phyloP scores from a whole-genome alignment of 2,329 filamentous ascomycete species.

The Phoma sp. region DNA sequence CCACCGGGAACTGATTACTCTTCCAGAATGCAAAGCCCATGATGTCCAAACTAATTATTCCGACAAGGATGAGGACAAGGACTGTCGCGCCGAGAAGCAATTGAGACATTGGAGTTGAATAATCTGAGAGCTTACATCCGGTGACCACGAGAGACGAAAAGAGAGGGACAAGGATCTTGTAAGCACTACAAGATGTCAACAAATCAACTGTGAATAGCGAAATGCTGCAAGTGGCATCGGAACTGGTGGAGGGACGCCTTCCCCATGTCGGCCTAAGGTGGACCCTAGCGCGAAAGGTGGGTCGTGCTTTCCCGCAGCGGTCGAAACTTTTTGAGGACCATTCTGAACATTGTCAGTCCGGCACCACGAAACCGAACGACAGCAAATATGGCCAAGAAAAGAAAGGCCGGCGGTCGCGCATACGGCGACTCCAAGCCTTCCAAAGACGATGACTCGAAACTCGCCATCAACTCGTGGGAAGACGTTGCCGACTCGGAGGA shows the following conservation, averaged over 20 bases:
- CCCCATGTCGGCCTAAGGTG: neutral
- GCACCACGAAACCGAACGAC: slow-evolving; percentile 13
- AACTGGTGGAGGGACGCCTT: slow-evolving; percentile 5
- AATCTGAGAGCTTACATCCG: slow-evolving; percentile 20
- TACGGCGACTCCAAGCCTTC: slow-evolving; percentile 45
- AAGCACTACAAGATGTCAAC: slow-evolving; percentile 10
- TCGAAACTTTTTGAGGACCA: slow-evolving; percentile 35
- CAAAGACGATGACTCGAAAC: slow-evolving; percentile 58
- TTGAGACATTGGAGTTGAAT: slow-evolving; percentile 45
- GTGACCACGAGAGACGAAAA: neutral
- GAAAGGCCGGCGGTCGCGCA: slow-evolving; percentile 69
- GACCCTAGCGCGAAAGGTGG: slow-evolving; percentile 13
- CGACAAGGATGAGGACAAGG: slow-evolving; percentile 46
- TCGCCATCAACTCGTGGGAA: slow-evolving; percentile 69
- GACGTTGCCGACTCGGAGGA: slow-evolving; percentile 95
- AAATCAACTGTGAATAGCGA: neutral
- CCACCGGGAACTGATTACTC: slow-evolving; percentile 81
- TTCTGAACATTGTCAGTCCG: neutral
- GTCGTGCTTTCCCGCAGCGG: slow-evolving; percentile 28
- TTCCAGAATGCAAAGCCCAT: slow-evolving; percentile 72
- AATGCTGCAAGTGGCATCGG: slow-evolving; percentile 3
- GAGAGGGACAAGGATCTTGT: neutral
- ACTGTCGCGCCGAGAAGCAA: slow-evolving; percentile 47
- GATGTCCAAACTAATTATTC: slow-evolving; percentile 51
- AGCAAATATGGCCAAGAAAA: slow-evolving; percentile 62